Evolutionary conservation across 805 yeast species (phyloP).

Genomic region (Cyberlindnera amylophila): DNA sequence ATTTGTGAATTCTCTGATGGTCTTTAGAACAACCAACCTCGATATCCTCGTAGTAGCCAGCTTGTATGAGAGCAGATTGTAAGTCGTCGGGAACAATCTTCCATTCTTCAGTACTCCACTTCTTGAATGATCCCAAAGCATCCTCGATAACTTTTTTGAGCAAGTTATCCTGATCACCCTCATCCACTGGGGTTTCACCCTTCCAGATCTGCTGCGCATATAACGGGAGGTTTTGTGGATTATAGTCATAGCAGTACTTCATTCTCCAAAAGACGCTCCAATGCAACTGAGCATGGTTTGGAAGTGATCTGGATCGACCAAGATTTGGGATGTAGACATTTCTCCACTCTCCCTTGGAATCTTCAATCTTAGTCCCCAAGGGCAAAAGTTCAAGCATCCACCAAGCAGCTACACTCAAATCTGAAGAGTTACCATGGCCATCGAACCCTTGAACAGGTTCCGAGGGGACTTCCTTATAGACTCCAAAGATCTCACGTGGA

Average conservation of each 20-base stretch:
- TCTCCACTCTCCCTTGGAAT: conserved; percentile 46
- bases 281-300: conserved; percentile 45
- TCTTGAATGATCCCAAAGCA: conserved; percentile 16
- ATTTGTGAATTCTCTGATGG: neutral
- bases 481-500: conserved; percentile 13
- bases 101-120: conserved; percentile 32
- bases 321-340: conserved; percentile 50
- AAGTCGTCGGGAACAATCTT: conserved; percentile 35
- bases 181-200: conserved; percentile 12
- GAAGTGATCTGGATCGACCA: conserved; percentile 50
- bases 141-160: conserved; percentile 11
- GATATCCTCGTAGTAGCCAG: too few species aligned
- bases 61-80: conserved; percentile 3
- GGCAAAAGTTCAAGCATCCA: conserved; percentile 65
- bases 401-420: conserved; percentile 41
- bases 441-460: conserved; percentile 30
- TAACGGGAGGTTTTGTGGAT: conserved; percentile 42
- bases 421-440: conserved; percentile 35
- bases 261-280: conserved; percentile 64
- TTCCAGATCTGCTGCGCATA: conserved; percentile 28
- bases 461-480: conserved; percentile 21
- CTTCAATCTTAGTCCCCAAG: conserved; percentile 47
- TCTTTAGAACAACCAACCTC: neutral
- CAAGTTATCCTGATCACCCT: conserved; percentile 10
- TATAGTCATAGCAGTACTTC: conserved; percentile 41